These are phyloP conservation scores for Penicillium sclerotigenum DNA, from an alignment of 2,329 filamentous ascomycete species.

Conservation along the genomic window DNA sequence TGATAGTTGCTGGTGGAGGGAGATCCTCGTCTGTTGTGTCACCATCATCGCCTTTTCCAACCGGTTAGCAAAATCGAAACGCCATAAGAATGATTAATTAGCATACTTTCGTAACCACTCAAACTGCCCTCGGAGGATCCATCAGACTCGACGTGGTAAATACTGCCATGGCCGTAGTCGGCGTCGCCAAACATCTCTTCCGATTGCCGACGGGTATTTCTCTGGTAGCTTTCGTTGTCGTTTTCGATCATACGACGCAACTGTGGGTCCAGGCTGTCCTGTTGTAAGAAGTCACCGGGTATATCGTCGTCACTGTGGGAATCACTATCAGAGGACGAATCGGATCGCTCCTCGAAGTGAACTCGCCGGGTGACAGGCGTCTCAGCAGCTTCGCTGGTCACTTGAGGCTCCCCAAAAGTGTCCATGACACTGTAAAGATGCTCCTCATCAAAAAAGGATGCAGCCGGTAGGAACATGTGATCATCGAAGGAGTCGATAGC, in stretches of 20 bases:
- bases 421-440: slow-evolving; percentile 42
- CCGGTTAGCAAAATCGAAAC: slow-evolving; percentile 45
- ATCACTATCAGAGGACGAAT: slow-evolving; percentile 60
- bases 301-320: slow-evolving; percentile 59
- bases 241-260: slow-evolving; percentile 72
- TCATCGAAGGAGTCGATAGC: slow-evolving; percentile 49
- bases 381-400: slow-evolving; percentile 39
- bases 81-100: slow-evolving; percentile 23
- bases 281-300: slow-evolving; percentile 74
- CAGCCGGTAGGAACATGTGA: slow-evolving; percentile 40
- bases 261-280: slow-evolving; percentile 67
- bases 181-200: slow-evolving; percentile 40
- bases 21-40: slow-evolving; percentile 61
- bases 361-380: slow-evolving; percentile 60
- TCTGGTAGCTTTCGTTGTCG: slow-evolving; percentile 46
- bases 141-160: slow-evolving; percentile 46
- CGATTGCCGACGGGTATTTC: slow-evolving; percentile 32
- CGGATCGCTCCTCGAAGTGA: slow-evolving; percentile 64
- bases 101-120: slow-evolving; percentile 60
- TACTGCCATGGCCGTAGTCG: slow-evolving; percentile 42
- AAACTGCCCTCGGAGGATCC: slow-evolving; percentile 34
- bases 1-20: slow-evolving; percentile 47
- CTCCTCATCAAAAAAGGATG: slow-evolving; percentile 45
- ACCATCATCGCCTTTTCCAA: slow-evolving; percentile 53
- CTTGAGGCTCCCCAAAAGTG: slow-evolving; percentile 36